These are phyloP conservation scores for Boletus vermiculosoides DNA, from an alignment of 768 basidiomycete genomes.

Conservation along the genomic window DNA sequence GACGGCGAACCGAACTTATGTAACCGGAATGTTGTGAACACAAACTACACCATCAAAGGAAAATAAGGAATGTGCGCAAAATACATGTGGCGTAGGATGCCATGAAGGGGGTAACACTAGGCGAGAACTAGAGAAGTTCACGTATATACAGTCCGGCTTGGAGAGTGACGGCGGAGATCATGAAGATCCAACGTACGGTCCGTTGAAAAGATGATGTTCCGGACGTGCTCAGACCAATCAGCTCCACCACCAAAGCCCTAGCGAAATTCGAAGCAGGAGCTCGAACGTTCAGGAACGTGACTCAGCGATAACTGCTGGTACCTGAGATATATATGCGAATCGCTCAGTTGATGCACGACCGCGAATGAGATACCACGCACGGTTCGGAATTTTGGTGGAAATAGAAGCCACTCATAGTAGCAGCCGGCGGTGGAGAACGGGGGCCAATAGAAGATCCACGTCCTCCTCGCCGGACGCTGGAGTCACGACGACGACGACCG, in stretches of 20 bases:
- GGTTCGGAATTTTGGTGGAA: slow-evolving; percentile 92
- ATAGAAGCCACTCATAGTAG: slow-evolving; percentile 88
- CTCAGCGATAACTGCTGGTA: slow-evolving; percentile 87
- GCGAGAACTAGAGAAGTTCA: slow-evolving; percentile 12
- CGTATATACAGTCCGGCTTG: slow-evolving; percentile 14
- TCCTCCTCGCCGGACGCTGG: slow-evolving; percentile 43
- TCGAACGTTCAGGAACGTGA: slow-evolving; percentile 72
- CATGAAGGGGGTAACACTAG: slow-evolving; percentile 21
- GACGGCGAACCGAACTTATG: background rate
- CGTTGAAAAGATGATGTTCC: slow-evolving; percentile 1
- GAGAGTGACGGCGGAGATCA: background rate
- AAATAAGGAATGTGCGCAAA: slow-evolving; percentile 14
- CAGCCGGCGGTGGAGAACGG: slow-evolving; percentile 47
- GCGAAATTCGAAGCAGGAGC: slow-evolving; percentile 85
- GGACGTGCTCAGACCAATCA: background rate
- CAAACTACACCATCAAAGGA: background rate
- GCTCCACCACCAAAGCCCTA: slow-evolving; percentile 35
- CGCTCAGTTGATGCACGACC: slow-evolving; percentile 5
- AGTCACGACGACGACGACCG: slow-evolving; percentile 41
- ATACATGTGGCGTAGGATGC: slow-evolving; percentile 20
- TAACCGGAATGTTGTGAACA: background rate
- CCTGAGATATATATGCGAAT: slow-evolving; percentile 37
- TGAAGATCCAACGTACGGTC: slow-evolving; percentile 7
- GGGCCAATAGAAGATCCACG: slow-evolving; percentile 52
- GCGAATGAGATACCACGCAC: slow-evolving; percentile 48